Conservation (phyloP, 225 moss, liverwort and hornwort species). For the Takakia lepidozioides region DNA sequence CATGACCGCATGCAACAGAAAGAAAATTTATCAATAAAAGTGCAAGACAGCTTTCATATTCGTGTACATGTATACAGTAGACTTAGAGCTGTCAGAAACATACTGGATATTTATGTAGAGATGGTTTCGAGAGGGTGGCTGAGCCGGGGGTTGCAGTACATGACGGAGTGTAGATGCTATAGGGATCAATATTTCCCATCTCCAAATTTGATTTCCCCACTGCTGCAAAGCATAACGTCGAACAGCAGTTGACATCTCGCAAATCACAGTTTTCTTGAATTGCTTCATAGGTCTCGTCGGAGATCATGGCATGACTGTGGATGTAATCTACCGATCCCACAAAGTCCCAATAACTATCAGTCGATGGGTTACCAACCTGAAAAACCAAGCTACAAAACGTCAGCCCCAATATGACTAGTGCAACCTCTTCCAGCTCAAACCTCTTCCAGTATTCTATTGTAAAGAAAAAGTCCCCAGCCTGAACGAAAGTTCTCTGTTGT, state of each 20-base stretch:
- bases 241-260: not conserved
- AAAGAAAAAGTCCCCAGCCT: too few species aligned
- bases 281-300: conserved; percentile 19
- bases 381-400: not conserved
- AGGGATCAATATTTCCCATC: conserved; percentile 17
- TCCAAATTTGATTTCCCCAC: conserved; percentile 1
- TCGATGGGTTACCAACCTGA: conserved; percentile 18
- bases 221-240: not conserved
- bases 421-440: not conserved
- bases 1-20: too few species aligned
- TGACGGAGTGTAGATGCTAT: conserved; percentile 23
- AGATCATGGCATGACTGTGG: too few species aligned
- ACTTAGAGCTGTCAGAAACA: not conserved
- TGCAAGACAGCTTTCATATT: not conserved
- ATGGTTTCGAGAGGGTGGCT: not conserved
- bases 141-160: conserved; percentile 2
- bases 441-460: too few species aligned
- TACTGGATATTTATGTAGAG: not conserved
- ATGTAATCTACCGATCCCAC: conserved; percentile 19
- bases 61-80: not conserved
- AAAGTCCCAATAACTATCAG: conserved; percentile 7
- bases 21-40: too few species aligned
- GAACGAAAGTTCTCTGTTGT: too few species aligned
- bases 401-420: not conserved
- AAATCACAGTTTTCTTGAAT: conserved; percentile 7